Base-by-base conservation (phyloP, 2,329 filamentous ascomycete genomes). In the Sphaerulina musiva region DNA sequence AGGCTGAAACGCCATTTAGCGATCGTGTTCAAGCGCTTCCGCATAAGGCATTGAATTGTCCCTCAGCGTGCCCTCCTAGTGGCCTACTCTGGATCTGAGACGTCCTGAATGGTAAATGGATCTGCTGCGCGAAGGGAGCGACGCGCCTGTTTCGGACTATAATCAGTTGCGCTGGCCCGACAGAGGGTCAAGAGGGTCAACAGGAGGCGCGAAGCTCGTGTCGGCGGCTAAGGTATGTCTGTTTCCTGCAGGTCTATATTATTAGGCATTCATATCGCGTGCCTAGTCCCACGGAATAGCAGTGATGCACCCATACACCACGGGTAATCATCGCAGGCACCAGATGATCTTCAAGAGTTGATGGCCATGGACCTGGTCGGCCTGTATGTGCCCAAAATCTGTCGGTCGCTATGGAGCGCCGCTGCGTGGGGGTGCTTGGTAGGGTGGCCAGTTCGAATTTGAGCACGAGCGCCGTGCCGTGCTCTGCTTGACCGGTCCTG, bases 111-210 rank as follows among this genome's bases (percentile, higher is more conserved):
- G 51, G 52, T 56, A 51, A 44, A 32, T 53, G 51, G 58, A 56
- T 54, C 47, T 46, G 41, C 53, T 52, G 20, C 20, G 20, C 3
- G 40, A 42, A 51, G 53, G 48, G 54, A 58, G 57, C 60, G 53
- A 59, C 65, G 66, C 66, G 66, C 62, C 62, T 66, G 64, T 66
- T 66, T 66, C 60, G 55, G 54, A 55, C 55, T 62, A 64, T 61
- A 53, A 54, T 55, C 39, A 54, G 51, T 14, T 34, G 17, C 38
- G 41, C 47, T 54, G 46, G 51, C 47, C 40, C 12, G n/a, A 29
- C 26, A 43, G 51, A 39, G 51, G 42, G 50, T 44, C 34, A 46
- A 39, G 31, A 48, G 48, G 42, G 50, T 44, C 34, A 46, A 39
- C 23, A 48, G 48, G 49, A 55, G 56, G 56, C 56, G 60, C 58